phyloP scores from a whole-genome alignment of 2,329 filamentous ascomycete genomes.

The Trichoderma atroviride region DNA sequence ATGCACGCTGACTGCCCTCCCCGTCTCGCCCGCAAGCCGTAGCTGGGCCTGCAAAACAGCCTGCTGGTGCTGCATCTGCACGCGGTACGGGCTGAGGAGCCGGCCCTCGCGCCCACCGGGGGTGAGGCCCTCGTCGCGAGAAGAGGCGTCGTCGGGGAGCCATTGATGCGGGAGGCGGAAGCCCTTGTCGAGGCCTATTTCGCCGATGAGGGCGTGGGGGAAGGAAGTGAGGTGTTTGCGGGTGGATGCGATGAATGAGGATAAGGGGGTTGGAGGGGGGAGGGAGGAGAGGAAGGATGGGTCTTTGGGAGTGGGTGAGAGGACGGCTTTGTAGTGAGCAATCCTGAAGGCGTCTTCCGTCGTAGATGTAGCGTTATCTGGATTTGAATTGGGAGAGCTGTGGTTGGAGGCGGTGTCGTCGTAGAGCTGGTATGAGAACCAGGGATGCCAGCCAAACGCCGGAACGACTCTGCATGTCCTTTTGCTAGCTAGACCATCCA shows the following conservation, averaged over 20 bases:
- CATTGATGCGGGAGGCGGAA: constrained; percentile 71
- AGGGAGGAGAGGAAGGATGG: constrained; percentile 52
- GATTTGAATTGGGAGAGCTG: constrained; percentile 39
- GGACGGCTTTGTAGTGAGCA: constrained; percentile 67
- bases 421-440: constrained; percentile 80
- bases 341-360: constrained; percentile 42
- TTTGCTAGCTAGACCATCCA: background rate
- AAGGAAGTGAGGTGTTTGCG: constrained; percentile 57
- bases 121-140: constrained; percentile 52
- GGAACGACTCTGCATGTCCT: constrained; percentile 52
- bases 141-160: constrained; percentile 42
- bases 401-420: constrained; percentile 51
- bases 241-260: constrained; percentile 59
- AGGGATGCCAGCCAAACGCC: constrained; percentile 86
- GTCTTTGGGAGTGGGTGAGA: constrained; percentile 56
- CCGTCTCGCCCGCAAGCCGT: constrained; percentile 68
- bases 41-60: constrained; percentile 68
- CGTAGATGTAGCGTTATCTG: constrained; percentile 26
- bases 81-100: constrained; percentile 66
- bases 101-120: constrained; percentile 72
- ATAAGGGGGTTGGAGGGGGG: constrained; percentile 63
- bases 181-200: constrained; percentile 75
- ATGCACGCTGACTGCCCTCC: constrained; percentile 68
- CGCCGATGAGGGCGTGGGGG: constrained; percentile 70
- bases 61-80: constrained; percentile 69